Evolutionary conservation across 352 stramenopile species (phyloP).

Genomic region (Phytophthora citricola): DNA sequence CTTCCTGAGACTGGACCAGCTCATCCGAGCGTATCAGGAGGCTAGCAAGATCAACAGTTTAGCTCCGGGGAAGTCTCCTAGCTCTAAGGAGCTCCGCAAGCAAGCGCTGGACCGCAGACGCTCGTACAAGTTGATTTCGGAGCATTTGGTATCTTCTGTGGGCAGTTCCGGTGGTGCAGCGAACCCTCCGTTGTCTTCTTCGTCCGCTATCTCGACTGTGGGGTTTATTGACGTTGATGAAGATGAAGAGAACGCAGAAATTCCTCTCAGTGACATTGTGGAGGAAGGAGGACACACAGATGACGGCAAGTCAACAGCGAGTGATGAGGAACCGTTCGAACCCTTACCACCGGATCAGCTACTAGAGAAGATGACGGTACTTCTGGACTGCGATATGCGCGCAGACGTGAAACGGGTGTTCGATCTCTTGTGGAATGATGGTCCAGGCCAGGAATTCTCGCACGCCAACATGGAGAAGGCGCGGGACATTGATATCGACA

Average conservation of each 20-base stretch:
- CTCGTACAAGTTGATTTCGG: constrained; percentile 57
- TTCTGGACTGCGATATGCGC: constrained; percentile 76
- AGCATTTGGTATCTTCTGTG: constrained; percentile 36
- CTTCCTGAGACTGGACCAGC: constrained; percentile 74
- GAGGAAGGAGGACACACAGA: constrained; percentile 41
- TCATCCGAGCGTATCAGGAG: constrained; percentile 71
- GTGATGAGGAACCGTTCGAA: constrained; percentile 70
- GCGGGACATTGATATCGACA: constrained; percentile 75
- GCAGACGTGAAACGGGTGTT: constrained; percentile 70
- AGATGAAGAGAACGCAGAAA: constrained; percentile 27
- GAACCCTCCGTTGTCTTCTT: constrained; percentile 25
- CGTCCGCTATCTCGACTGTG: constrained; percentile 44
- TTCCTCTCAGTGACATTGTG: constrained; percentile 35
- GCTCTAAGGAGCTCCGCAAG: constrained; percentile 52
- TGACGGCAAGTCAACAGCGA: constrained; percentile 51
- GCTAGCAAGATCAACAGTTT: constrained; percentile 33
- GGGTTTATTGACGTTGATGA: constrained; percentile 60
- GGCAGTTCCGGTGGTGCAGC: constrained; percentile 4
- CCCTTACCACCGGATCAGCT: constrained; percentile 57
- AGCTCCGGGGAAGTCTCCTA: constrained; percentile 36
- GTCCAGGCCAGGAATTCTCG: constrained; percentile 56
- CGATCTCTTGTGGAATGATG: constrained; percentile 75
- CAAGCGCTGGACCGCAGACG: constrained; percentile 63
- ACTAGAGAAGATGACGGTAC: constrained; percentile 65
- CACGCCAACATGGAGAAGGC: constrained; percentile 56